Conservation (phyloP, 2,329 filamentous ascomycete genomes). For the Clonostachys sp. region DNA sequence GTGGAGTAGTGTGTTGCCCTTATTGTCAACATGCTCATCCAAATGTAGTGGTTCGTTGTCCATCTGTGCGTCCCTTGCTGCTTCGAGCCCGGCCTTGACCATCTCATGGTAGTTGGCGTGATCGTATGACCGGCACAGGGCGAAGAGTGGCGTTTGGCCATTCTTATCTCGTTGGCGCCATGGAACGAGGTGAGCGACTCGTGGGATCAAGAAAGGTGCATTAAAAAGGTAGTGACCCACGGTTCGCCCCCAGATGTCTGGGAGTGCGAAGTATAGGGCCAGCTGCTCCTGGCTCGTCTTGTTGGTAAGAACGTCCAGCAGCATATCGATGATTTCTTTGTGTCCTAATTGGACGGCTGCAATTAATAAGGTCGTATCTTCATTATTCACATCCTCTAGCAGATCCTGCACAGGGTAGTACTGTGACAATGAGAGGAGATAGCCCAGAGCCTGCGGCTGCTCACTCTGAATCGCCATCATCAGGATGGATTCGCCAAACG, state of each 20-base stretch:
- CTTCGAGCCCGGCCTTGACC: constrained; percentile 76
- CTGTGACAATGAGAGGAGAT: constrained; percentile 71
- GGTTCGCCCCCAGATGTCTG: constrained; percentile 83
- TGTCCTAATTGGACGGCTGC: constrained; percentile 86
- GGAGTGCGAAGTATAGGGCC: constrained; percentile 63
- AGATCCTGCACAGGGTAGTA: constrained; percentile 70
- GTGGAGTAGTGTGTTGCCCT: constrained; percentile 93
- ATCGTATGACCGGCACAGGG: constrained; percentile 91
- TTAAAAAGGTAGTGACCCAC: constrained; percentile 96
- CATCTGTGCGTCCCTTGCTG: constrained; percentile 69
- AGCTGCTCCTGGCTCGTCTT: constrained; percentile 52
- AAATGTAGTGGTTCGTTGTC: constrained; percentile 80
- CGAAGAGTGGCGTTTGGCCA: constrained; percentile 95
- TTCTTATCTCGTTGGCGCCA: constrained; percentile 94
- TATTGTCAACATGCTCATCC: constrained; percentile 87
- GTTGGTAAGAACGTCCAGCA: constrained; percentile 67
- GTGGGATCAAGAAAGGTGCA: constrained; percentile 72
- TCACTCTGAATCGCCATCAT: constrained; percentile 82
- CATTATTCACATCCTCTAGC: constrained; percentile 80
- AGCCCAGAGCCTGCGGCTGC: constrained; percentile 68
- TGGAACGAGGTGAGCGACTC: constrained; percentile 72
- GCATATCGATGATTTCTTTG: constrained; percentile 65
- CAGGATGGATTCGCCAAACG: constrained; percentile 74
- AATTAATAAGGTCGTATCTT: constrained; percentile 83
- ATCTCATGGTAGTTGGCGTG: constrained; percentile 82